phyloP scores from a whole-genome alignment of 225 moss, liverwort and hornwort genomes.

The Polytrichum commune region DNA sequence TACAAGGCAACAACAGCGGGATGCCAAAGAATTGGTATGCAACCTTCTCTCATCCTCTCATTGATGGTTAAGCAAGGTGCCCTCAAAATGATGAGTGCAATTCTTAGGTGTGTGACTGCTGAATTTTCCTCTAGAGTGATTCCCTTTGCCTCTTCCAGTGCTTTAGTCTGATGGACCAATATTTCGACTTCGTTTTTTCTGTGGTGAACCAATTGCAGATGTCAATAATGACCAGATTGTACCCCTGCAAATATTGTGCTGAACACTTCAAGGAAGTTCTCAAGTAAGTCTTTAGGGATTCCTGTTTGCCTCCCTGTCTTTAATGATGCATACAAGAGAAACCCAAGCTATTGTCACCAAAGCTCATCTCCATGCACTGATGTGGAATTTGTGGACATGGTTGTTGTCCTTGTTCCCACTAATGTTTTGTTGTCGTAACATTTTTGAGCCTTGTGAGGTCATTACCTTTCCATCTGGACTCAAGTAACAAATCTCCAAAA shows the following conservation, averaged over 20 bases:
- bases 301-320: neutral
- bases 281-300: constrained; percentile 34
- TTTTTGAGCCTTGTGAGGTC: neutral
- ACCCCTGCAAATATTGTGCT: constrained; percentile 91
- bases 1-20: constrained; percentile 85
- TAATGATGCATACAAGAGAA: neutral
- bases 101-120: neutral
- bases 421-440: neutral
- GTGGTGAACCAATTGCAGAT: constrained; percentile 48
- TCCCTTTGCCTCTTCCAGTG: neutral
- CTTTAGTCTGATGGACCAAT: neutral
- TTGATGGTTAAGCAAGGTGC: neutral
- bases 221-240: constrained; percentile 83
- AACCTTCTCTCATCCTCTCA: neutral
- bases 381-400: neutral
- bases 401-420: neutral
- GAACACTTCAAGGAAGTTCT: constrained; percentile 87
- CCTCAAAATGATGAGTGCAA: neutral
- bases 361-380: neutral
- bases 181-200: neutral
- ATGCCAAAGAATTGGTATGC: constrained; percentile 76
- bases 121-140: neutral
- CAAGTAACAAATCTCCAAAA: neutral
- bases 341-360: neutral
- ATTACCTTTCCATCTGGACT: neutral